Evolutionary conservation across 352 stramenopile species (phyloP).

Genomic region (Phytophthora idaei): DNA sequence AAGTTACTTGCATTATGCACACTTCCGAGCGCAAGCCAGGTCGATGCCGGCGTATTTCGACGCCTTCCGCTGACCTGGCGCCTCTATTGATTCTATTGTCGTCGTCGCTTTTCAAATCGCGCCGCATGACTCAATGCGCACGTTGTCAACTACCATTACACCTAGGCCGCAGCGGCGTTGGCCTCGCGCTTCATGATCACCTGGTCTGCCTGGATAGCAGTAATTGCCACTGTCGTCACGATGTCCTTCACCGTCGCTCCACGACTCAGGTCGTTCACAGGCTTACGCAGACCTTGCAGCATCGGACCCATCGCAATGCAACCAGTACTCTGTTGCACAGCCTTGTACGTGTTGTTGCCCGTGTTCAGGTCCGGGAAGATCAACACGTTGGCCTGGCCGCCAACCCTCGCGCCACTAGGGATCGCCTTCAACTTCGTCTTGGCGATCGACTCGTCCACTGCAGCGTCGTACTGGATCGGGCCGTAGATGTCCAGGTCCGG

Average conservation of each 20-base stretch:
- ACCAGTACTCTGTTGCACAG: slow-evolving; percentile 79
- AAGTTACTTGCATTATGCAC: slow-evolving; percentile 38
- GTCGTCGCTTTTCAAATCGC: slow-evolving; percentile 13
- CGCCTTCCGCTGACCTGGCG: background rate
- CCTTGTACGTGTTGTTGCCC: slow-evolving; percentile 92
- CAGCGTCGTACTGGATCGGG: slow-evolving; percentile 89
- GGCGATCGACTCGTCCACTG: slow-evolving; percentile 76
- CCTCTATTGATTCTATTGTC: slow-evolving; percentile 24
- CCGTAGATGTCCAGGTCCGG: slow-evolving; percentile 85
- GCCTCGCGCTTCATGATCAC: slow-evolving; percentile 44
- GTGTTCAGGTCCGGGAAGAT: slow-evolving; percentile 91
- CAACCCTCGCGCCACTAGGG: slow-evolving; percentile 62
- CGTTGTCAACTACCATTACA: slow-evolving; percentile 15
- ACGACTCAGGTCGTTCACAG: slow-evolving; percentile 90
- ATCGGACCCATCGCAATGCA: slow-evolving; percentile 88
- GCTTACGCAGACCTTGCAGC: slow-evolving; percentile 87
- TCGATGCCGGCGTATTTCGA: too few relatives aligned
- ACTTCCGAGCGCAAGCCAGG: background rate
- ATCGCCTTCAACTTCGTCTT: slow-evolving; percentile 82
- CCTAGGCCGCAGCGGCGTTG: slow-evolving; percentile 16
- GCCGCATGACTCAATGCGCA: slow-evolving; percentile 9
- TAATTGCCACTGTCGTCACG: slow-evolving; percentile 90
- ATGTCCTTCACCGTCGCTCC: slow-evolving; percentile 91
- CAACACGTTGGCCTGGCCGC: slow-evolving; percentile 83
- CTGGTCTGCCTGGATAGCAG: slow-evolving; percentile 85